Evolutionary conservation across 106 monocot species (phyloP), one percentile per base, ranked within the genome.

Genomic region (Allium cepa): DNA sequence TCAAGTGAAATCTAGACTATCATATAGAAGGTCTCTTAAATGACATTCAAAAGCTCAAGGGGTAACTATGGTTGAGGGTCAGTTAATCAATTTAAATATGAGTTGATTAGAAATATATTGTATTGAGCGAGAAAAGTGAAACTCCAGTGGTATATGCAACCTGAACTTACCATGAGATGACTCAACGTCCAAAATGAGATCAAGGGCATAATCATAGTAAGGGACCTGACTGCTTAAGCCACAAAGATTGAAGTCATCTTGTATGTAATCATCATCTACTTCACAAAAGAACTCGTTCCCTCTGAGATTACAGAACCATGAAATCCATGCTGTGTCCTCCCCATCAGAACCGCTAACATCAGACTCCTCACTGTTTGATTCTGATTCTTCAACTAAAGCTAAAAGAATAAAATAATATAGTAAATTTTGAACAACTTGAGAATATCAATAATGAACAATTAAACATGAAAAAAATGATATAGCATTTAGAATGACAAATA

Each of bases 271-370:
- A 71, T 87, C 79, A 46, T 83, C 87, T 68, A 87, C 74, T 68
- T 87, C 79, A 80, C 87, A 87, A 18, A 87, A 79, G 56, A 87
- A 76, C 69, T 83, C 82, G 71, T 87, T 87, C 49, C 82, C 87
- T 78, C 79, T 72, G 52, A 82, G 49, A 7, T 73, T 79, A 69
- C 87, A 83, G 71, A 83, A 87, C 87, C 87, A 79, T 57, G 86
- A 76, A 59, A 81, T 78, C 85, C 85, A 85, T 60, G 85, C 78
- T 50, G 81, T 78, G 75, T 85, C 85, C 59, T 81, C 85, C 28
- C 81, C 85, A n/a, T 85, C 81, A 65, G 81, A 81, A 52, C 73
- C 78, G 26, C 85, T 81, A 65, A 81, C 78, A 74, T 85, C 85
- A 18, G 81, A 78, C 67, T 75, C 85, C 17, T 81, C 85, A 69